These are phyloP conservation scores for Kuraishia hungarica DNA, from an alignment of 805 yeast species.

Conservation along the genomic window DNA sequence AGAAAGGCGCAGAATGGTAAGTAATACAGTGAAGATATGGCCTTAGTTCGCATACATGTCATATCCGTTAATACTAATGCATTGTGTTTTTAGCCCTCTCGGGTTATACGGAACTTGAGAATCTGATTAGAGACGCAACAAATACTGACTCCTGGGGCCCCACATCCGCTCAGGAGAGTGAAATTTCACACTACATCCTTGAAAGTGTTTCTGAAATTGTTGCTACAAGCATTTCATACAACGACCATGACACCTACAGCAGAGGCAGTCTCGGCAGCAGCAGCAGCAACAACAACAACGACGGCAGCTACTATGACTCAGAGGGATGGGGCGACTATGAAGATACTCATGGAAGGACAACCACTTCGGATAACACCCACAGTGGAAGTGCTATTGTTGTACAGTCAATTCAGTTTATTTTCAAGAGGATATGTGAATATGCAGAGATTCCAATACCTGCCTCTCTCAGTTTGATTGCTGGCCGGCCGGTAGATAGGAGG, in stretches of 20 bases:
- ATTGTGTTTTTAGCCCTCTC: slow-evolving; percentile 13
- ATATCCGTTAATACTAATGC: too few species aligned
- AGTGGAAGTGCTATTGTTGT: neutral
- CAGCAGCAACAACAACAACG: neutral
- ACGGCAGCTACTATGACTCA: neutral
- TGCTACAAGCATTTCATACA: neutral
- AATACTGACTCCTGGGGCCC: slow-evolving; percentile 50
- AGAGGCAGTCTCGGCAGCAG: neutral
- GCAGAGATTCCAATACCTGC: neutral
- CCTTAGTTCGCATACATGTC: neutral
- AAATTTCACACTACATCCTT: slow-evolving; percentile 6
- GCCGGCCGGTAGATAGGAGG: neutral
- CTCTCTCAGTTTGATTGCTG: neutral
- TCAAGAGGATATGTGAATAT: slow-evolving; percentile 3
- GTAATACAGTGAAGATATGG: too few species aligned
- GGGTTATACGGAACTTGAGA: slow-evolving; percentile 20
- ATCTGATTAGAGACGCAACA: slow-evolving; percentile 32
- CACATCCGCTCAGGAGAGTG: slow-evolving; percentile 31
- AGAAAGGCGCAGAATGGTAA: slow-evolving; percentile 26
- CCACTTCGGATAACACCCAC: neutral
- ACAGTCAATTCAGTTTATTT: neutral
- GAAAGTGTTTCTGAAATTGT: neutral
- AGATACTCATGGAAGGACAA: neutral
- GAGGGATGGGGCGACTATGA: neutral
- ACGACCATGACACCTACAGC: neutral